These are phyloP conservation scores for Solanum pennellii DNA, from an alignment of 257 asterid genomes.

Conservation along the genomic window DNA sequence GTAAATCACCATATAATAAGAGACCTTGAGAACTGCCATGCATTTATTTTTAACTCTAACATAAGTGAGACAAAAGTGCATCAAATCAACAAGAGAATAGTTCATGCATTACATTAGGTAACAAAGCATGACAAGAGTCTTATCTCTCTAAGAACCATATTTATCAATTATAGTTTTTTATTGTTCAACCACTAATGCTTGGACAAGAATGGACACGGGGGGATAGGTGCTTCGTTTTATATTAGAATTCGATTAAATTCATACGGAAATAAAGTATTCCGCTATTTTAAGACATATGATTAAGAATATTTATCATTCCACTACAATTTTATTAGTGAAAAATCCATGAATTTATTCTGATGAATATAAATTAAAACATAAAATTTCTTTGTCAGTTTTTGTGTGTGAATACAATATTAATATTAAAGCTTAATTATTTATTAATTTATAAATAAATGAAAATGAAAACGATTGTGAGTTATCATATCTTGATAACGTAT, in stretches of 20 bases:
- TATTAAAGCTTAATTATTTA: too few relatives aligned
- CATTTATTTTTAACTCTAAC: neutral
- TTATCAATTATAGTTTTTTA: neutral
- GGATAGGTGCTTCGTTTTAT: too few relatives aligned
- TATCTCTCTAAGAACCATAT: neutral
- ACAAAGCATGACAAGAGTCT: neutral
- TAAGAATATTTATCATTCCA: too few relatives aligned
- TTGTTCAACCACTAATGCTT: neutral
- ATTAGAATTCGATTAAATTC: too few relatives aligned
- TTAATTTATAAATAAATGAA: too few relatives aligned
- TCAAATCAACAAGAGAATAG: neutral
- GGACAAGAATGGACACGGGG: neutral
- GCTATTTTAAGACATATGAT: too few relatives aligned
- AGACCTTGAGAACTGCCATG: neutral
- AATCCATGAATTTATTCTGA: neutral
- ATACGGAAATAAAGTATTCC: neutral
- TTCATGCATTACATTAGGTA: neutral
- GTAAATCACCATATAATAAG: neutral
- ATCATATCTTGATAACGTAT: neutral
- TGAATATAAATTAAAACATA: neutral
- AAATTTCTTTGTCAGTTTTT: neutral
- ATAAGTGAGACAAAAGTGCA: neutral
- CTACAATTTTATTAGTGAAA: too few relatives aligned
- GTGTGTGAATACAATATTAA: neutral
- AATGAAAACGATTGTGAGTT: too few relatives aligned